Evolutionary conservation across 768 basidiomycete species (phyloP), one percentile per base, ranked within the genome.

Genomic region (Roridomyces roridus): DNA sequence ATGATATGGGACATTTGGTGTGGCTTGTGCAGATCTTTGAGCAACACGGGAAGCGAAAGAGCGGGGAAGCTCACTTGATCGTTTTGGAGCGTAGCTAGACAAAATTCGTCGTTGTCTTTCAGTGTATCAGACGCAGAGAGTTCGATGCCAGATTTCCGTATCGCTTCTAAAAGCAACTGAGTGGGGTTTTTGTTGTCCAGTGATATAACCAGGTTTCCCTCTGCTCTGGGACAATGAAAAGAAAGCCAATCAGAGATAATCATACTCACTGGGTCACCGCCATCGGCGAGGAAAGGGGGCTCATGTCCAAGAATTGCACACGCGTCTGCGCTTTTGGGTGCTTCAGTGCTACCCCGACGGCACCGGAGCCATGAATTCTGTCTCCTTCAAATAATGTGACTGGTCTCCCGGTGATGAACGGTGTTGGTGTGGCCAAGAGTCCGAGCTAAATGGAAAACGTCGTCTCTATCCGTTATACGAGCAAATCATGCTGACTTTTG

Each of bases 361-460:
- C 89, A 7, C 92, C 92, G 7, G 80, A 75, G 0, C 82, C 85
- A 51, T 80, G 69, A 23, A 91, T 78, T 1, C 77, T 66, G 34
- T 77, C 73, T 46, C 88, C 81, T 55, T 79, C 70, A 56, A 92
- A 85, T 10, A 93, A 74, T 0, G 91, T 92, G 25, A 87, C 82
- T 0, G 87, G 85, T 18, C 87, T 74, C 14, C 91, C 92, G 1
- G 89, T 92, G 6, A 91, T 72, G 67, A 93, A 93, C 1, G 91
- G 90, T 2, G 92, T 93, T 3, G 90, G 87, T 0, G 90, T 77
- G 0, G 86, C 87, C 20, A 88, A 69, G 18, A 92, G 77, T 5
- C 90, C 89, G 48, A 91, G 71, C 85, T 91, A 55, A 15, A 52
- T 34, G 10, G 17, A 24, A 20, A 8, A 23, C 5, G 41, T 51